Base-by-base conservation (phyloP, 1,284 basidiomycete genomes). In the Neolentinus lepideus region DNA sequence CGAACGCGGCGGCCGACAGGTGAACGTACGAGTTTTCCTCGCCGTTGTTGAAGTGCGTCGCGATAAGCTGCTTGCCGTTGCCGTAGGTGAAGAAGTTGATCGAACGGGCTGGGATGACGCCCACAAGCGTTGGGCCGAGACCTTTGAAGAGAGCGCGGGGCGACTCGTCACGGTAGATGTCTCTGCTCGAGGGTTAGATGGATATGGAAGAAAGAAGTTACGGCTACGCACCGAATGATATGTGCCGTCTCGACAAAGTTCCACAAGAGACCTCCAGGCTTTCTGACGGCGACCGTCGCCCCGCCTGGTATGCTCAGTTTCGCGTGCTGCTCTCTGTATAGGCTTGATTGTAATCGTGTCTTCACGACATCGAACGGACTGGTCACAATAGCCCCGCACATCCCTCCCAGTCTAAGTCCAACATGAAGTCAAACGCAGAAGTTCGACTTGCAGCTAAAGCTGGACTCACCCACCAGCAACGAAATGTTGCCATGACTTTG, bases 11-110 rank as follows among this genome's bases (percentile, higher is more conserved):
- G 0, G 96, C 91, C 3, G 76, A 66, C 14, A 99, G 83, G 68
- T 99, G 95, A 0, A 99, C 85, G 58, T 83, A 79, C 0, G 90
- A 79, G 67, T 92, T 94, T 70, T 98, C 94, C 58, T 83, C 71
- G 1, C 94, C 91, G 24, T 84, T 64, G 66, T 95, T 93, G 72
- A 98, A 92, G 19, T 77, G 69, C 52, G 90, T 79, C 11, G 95
- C 93, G 53, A 97, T 89, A 58, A 96, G 72, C 46, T 88, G 87
- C 71, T 99, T 99, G 52, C 94, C 94, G 64, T 97, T 99, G 21
- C 96, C 97, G 64, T 99, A 99, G 14, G 92, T 91, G 77, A 91
- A 99, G 72, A 99, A 99, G 72, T 98, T 95, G 76, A 99, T 98
- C 4, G 94, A 94, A 54, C 93, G 83, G 0, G 95, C 96, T 0